These are phyloP conservation scores for Fusarium algeriense DNA, from an alignment of 2,329 filamentous ascomycete species.

Conservation along the genomic window DNA sequence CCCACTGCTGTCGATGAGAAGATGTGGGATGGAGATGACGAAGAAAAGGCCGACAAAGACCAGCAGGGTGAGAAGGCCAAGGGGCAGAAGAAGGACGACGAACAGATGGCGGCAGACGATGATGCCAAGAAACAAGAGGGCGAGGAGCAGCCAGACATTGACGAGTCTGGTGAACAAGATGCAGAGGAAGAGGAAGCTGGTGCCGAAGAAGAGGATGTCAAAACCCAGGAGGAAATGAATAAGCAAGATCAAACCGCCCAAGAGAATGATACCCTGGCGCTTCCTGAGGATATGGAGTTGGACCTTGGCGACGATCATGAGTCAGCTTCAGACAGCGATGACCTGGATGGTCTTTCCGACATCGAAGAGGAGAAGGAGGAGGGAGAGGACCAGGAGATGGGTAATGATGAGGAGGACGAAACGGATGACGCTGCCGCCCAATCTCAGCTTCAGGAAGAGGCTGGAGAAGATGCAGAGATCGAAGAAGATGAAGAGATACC, in stretches of 20 bases:
- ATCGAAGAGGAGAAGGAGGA: constrained; percentile 61
- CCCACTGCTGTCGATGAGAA: constrained; percentile 95
- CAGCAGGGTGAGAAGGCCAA: constrained; percentile 80
- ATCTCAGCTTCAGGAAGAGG: constrained; percentile 55
- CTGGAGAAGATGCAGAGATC: constrained; percentile 66
- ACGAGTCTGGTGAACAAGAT: constrained; percentile 58
- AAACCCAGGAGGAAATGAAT: constrained; percentile 68
- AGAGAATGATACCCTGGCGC: constrained; percentile 83
- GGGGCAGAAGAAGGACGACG: constrained; percentile 74
- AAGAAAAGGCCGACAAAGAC: constrained; percentile 85
- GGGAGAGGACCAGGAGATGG: constrained; percentile 56
- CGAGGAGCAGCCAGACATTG: constrained; percentile 56
- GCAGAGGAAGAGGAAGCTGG: constrained; percentile 73
- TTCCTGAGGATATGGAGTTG: constrained; percentile 90
- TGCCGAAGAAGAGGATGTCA: constrained; percentile 69
- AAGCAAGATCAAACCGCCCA: constrained; percentile 80
- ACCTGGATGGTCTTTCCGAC: constrained; percentile 69
- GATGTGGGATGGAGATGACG: constrained; percentile 93
- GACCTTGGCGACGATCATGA: constrained; percentile 79
- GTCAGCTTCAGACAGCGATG: constrained; percentile 67
- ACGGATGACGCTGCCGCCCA: constrained; percentile 54
- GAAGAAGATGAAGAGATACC: constrained; percentile 67
- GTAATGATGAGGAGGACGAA: constrained; percentile 52
- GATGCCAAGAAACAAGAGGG: constrained; percentile 64
- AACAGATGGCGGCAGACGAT: constrained; percentile 70